Evolutionary conservation across 768 basidiomycete genomes (phyloP).

Genomic region (Boletus tomentosulus): DNA sequence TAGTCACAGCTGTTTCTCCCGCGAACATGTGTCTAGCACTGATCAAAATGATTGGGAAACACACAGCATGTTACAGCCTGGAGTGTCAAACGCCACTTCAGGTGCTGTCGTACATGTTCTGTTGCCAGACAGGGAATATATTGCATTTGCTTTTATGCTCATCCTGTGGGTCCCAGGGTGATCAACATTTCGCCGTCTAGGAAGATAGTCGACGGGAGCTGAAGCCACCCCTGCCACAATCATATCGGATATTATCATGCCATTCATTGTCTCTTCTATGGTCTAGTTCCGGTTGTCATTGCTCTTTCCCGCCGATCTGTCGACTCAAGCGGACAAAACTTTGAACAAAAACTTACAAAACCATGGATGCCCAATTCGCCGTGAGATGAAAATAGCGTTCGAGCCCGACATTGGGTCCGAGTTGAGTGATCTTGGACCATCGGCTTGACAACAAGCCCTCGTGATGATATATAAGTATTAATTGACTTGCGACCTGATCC

Average conservation of each 20-base stretch:
- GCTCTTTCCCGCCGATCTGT: background rate
- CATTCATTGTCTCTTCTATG: too few species aligned
- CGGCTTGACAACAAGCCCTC: background rate
- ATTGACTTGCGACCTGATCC: background rate
- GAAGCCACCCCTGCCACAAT: background rate
- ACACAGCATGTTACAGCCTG: background rate
- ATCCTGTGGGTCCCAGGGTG: background rate
- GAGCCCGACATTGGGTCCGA: background rate
- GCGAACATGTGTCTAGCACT: background rate
- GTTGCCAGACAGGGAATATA: background rate
- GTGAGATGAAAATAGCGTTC: background rate
- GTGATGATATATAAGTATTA: background rate
- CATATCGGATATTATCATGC: background rate
- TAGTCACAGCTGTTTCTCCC: conserved; percentile 1
- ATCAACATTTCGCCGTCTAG: background rate
- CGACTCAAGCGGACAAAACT: background rate
- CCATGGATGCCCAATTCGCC: background rate
- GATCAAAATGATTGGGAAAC: background rate
- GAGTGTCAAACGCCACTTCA: background rate
- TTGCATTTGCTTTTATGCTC: background rate
- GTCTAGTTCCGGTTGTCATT: background rate
- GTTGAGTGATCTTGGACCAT: background rate
- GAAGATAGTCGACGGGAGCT: background rate
- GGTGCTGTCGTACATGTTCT: background rate
- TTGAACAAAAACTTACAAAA: background rate